Percentiles rank a stretch among this genome's conserved stretches.
Evolutionary conservation across 208 protist genomes (phyloP).

Genomic region (Trypanosoma vivax): DNA sequence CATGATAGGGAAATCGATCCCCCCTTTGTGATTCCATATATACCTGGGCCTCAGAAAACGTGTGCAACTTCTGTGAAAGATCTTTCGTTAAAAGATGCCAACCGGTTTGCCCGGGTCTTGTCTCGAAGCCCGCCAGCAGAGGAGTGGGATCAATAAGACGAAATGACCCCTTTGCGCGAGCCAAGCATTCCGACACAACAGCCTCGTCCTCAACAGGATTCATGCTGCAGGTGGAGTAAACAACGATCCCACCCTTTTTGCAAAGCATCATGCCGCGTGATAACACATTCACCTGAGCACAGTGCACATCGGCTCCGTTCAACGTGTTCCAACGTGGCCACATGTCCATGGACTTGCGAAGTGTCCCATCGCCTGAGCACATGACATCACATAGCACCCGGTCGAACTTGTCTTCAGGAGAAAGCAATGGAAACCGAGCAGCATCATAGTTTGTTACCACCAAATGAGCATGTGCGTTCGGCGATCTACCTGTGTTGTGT

Average conservation of each 20-base stretch:
- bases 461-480: conserved; percentile 63
- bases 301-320: conserved; percentile 80
- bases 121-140: conserved; percentile 67
- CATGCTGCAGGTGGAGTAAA: conserved; percentile 95
- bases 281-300: conserved; percentile 74
- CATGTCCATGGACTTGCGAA: conserved; percentile 91
- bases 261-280: conserved; percentile 73
- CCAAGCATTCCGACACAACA: conserved; percentile 83
- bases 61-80: conserved; percentile 32
- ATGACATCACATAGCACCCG: conserved; percentile 93
- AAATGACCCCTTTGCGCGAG: conserved; percentile 50
- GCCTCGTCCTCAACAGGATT: conserved; percentile 95
- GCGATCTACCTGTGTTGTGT: conserved; percentile 67
- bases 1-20: conserved; percentile 58
- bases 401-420: conserved; percentile 68
- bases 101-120: conserved; percentile 55
- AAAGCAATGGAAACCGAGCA: conserved; percentile 65
- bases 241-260: conserved; percentile 80
- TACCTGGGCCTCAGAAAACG: conserved; percentile 51
- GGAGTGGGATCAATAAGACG: conserved; percentile 74
- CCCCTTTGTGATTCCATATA: conserved; percentile 27
- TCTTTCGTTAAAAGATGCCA: conserved; percentile 83
- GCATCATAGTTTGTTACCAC: conserved; percentile 89
- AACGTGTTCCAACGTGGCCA: conserved; percentile 88
- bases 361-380: conserved; percentile 93